These are phyloP conservation scores for Sarocladium oryzae DNA, from an alignment of 2,329 filamentous ascomycete species.

Conservation along the genomic window DNA sequence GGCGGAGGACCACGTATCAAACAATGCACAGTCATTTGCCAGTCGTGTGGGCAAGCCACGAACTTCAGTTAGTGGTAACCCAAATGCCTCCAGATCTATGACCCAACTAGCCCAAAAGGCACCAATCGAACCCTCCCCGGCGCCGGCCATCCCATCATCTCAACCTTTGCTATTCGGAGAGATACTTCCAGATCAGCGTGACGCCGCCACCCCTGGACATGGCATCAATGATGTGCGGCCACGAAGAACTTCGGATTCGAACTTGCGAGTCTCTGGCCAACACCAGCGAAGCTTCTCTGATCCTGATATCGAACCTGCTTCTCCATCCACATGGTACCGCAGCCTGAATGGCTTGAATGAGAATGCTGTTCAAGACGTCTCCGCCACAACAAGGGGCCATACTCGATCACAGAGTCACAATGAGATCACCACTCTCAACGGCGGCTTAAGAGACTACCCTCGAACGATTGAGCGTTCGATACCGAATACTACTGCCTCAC, in stretches of 20 bases:
- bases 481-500: background rate
- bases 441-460: background rate
- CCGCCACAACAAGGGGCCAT: slow-evolving; percentile 25
- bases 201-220: slow-evolving; percentile 47
- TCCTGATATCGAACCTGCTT: slow-evolving; percentile 51
- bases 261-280: slow-evolving; percentile 44
- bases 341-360: slow-evolving; percentile 22
- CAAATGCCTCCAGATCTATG: slow-evolving; percentile 28
- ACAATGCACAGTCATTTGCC: slow-evolving; percentile 52
- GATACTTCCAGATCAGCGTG: slow-evolving; percentile 54
- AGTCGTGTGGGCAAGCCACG: slow-evolving; percentile 52
- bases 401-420: slow-evolving; percentile 38
- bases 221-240: slow-evolving; percentile 49
- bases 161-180: slow-evolving; percentile 68
- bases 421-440: slow-evolving; percentile 17
- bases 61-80: slow-evolving; percentile 23
- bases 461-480: background rate
- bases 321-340: slow-evolving; percentile 62
- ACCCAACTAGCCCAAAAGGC: slow-evolving; percentile 26
- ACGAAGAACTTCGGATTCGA: slow-evolving; percentile 67
- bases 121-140: slow-evolving; percentile 26
- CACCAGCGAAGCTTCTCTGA: slow-evolving; percentile 52
- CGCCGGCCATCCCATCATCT: slow-evolving; percentile 24
- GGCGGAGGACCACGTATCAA: slow-evolving; percentile 44
- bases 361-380: slow-evolving; percentile 13